phyloP scores from a whole-genome alignment of 2,329 filamentous ascomycete genomes.

The Sphaerulina vaccinii region DNA sequence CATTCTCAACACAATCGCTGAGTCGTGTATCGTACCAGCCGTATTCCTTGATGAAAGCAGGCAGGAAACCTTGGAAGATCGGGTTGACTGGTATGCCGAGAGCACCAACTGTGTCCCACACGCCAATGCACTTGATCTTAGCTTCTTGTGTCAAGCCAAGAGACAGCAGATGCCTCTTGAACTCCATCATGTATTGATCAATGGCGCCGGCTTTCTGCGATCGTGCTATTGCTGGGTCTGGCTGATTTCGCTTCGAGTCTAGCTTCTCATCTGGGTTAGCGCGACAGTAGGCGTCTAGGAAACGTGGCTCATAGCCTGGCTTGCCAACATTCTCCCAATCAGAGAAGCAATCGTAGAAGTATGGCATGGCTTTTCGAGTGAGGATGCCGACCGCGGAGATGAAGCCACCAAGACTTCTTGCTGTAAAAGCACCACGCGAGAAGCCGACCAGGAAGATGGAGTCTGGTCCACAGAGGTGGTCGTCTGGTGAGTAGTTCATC shows the following conservation, averaged over 20 bases:
- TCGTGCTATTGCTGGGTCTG: constrained; percentile 12
- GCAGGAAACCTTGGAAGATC: constrained; percentile 34
- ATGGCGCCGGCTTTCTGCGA: constrained; percentile 23
- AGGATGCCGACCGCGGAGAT: constrained; percentile 47
- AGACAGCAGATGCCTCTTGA: constrained; percentile 30
- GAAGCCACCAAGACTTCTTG: constrained; percentile 45
- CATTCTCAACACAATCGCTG: constrained; percentile 48
- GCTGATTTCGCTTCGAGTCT: constrained; percentile 7
- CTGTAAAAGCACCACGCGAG: constrained; percentile 48
- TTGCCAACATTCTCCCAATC: constrained; percentile 38
- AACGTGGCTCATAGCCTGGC: constrained; percentile 30
- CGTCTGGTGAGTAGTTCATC: constrained; percentile 53
- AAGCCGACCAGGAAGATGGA: constrained; percentile 49
- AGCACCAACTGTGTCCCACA: constrained; percentile 52
- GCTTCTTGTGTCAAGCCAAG: constrained; percentile 27
- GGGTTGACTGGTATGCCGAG: constrained; percentile 40
- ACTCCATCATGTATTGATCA: constrained; percentile 32
- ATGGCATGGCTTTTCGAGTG: constrained; percentile 36
- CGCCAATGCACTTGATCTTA: constrained; percentile 44
- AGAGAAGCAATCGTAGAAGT: constrained; percentile 37
- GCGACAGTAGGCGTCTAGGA: constrained; percentile 32
- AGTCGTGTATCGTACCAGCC: constrained; percentile 39
- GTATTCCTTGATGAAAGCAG: constrained; percentile 35
- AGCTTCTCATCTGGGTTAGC: constrained; percentile 25
- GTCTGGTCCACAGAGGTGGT: constrained; percentile 35